Conservation (phyloP, 192 early-diverging fungal species). For the Geranomyces variabilis region DNA sequence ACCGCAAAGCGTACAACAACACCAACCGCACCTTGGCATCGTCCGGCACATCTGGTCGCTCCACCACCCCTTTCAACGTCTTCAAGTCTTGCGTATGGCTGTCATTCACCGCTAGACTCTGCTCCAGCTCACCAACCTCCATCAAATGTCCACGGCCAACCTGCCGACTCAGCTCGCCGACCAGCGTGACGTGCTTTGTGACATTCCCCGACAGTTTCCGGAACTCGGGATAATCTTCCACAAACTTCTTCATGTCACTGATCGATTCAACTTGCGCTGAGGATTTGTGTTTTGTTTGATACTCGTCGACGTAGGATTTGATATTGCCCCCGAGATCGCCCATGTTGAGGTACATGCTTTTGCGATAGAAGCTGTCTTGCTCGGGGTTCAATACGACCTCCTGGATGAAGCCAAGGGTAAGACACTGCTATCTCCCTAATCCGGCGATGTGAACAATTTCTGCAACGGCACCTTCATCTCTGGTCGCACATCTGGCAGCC, state of each 20-base stretch:
- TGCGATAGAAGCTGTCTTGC: constrained; percentile 90
- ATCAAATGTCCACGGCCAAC: constrained; percentile 76
- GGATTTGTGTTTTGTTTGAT: constrained; percentile 88
- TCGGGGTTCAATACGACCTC: constrained; percentile 91
- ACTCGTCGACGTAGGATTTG: constrained; percentile 92
- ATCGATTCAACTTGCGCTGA: constrained; percentile 93
- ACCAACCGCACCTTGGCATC: constrained; percentile 80
- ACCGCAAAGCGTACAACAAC: constrained; percentile 86
- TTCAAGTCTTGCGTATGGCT: constrained; percentile 85
- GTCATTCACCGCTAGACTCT: constrained; percentile 88
- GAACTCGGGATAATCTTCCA: constrained; percentile 98
- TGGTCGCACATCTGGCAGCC: constrained; percentile 75
- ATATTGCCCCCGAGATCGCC: constrained; percentile 94
- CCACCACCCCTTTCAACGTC: constrained; percentile 51
- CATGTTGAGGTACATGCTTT: constrained; percentile 88
- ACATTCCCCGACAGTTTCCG: constrained; percentile 95
- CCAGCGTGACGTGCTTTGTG: constrained; percentile 96
- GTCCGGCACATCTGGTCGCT: constrained; percentile 66
- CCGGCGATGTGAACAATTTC: background rate
- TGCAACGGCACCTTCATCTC: constrained; percentile 71
- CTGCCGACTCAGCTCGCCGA: constrained; percentile 88
- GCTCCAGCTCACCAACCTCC: constrained; percentile 91
- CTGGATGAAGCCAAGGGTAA: constrained; percentile 33
- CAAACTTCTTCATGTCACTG: constrained; percentile 97
- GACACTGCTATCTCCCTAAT: constrained; percentile 2